Evolutionary conservation across 2,329 filamentous ascomycete genomes (phyloP).

Genomic region (Fusarium oxysporum): DNA sequence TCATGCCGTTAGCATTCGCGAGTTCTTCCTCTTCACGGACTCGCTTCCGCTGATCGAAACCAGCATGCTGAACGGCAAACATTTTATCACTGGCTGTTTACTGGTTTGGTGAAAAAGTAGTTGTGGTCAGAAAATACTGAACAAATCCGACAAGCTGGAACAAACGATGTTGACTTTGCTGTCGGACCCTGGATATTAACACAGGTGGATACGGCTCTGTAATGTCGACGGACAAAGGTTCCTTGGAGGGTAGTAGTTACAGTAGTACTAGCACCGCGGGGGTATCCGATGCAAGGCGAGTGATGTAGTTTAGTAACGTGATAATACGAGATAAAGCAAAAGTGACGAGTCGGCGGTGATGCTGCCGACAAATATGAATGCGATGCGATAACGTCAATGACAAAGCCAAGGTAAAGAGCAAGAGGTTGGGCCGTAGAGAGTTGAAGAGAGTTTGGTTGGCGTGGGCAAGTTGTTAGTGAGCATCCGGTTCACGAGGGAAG

Average conservation of each 20-base stretch:
- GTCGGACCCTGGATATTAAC: slow-evolving; percentile 40
- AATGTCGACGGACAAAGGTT: slow-evolving; percentile 22
- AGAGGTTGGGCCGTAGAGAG: slow-evolving; percentile 27
- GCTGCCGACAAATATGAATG: slow-evolving; percentile 15
- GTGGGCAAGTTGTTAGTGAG: slow-evolving; percentile 17
- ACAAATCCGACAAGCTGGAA: slow-evolving; percentile 14
- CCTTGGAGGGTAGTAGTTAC: slow-evolving; percentile 16
- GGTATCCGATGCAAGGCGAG: slow-evolving; percentile 27
- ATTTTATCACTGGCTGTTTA: slow-evolving; percentile 45
- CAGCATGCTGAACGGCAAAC: slow-evolving; percentile 49
- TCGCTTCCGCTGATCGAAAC: slow-evolving; percentile 58
- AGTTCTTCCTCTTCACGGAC: slow-evolving; percentile 59
- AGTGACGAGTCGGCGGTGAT: slow-evolving; percentile 1
- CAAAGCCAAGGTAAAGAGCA: slow-evolving; percentile 20
- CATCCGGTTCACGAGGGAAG: slow-evolving; percentile 36
- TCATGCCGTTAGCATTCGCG: slow-evolving; percentile 51
- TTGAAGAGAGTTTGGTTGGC: slow-evolving; percentile 15
- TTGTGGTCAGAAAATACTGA: slow-evolving; percentile 12
- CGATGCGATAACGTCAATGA: slow-evolving; percentile 13
- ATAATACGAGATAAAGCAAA: slow-evolving; percentile 11
- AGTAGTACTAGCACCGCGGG: slow-evolving; percentile 22
- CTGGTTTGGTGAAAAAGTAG: slow-evolving; percentile 8
- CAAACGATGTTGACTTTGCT: slow-evolving; percentile 30
- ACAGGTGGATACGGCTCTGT: slow-evolving; percentile 38
- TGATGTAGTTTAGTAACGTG: slow-evolving; percentile 21